Evolutionary conservation across 371 early-diverging fungal species (phyloP).

Genomic region (Smittium mucronatum): DNA sequence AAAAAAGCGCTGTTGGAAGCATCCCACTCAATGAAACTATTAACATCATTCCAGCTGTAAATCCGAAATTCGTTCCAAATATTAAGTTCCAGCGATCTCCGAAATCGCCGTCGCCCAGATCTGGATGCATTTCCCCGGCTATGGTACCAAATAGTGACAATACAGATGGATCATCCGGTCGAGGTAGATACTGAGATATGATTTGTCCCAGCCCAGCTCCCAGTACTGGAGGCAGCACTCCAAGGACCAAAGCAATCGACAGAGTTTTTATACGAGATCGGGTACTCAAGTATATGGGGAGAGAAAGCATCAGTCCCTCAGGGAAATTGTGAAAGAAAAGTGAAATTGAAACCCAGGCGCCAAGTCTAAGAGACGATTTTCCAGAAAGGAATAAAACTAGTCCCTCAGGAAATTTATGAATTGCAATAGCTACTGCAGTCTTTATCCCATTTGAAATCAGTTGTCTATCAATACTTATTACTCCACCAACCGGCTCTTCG

Average conservation of each 20-base stretch:
- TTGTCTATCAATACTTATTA: conserved; percentile 17
- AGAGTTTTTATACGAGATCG: conserved; percentile 45
- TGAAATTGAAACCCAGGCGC: conserved; percentile 54
- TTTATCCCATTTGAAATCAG: conserved; percentile 46
- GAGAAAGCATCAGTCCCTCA: conserved; percentile 63
- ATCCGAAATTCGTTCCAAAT: conserved; percentile 24
- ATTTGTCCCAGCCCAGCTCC: conserved; percentile 20
- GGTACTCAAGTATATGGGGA: conserved; percentile 57
- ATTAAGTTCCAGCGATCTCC: conserved; percentile 3
- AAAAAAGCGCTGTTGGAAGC: conserved; percentile 31
- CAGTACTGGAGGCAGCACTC: conserved; percentile 29
- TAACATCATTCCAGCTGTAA: conserved; percentile 50
- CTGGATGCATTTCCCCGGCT: background rate
- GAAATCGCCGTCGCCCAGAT: background rate
- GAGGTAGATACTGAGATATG: background rate
- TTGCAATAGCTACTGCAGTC: conserved; percentile 61
- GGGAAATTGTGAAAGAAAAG: conserved; percentile 68
- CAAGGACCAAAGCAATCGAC: conserved; percentile 44
- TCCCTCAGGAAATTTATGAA: conserved; percentile 76
- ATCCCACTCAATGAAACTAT: conserved; percentile 39
- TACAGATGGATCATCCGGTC: background rate
- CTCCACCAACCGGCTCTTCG: background rate
- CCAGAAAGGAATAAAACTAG: conserved; percentile 60
- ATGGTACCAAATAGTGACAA: conserved; percentile 8
- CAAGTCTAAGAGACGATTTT: conserved; percentile 45